Conservation (phyloP, 129 eudicot species). For the Solidago caesia region DNA sequence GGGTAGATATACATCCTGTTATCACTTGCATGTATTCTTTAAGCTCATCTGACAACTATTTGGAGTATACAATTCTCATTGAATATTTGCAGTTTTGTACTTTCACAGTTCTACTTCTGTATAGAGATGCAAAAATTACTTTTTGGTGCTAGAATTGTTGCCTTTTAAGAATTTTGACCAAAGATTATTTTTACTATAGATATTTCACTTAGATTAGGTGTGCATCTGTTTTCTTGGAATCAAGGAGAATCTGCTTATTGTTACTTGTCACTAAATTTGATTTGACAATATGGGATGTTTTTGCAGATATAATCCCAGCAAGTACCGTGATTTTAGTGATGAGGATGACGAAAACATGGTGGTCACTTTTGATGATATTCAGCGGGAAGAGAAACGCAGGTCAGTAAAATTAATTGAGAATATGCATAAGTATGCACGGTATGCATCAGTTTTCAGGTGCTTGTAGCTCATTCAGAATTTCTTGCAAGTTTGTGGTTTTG, state of each 20-base stretch:
- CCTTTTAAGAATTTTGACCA: no score
- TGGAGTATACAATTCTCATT: not conserved
- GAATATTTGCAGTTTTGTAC: not conserved
- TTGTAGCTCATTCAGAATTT: not conserved
- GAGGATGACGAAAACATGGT: constrained; percentile 85
- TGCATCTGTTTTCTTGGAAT: not conserved
- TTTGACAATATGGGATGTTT: not conserved
- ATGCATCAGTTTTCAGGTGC: not conserved
- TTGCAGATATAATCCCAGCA: constrained; percentile 64
- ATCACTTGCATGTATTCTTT: not conserved
- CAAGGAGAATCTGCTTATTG: not conserved
- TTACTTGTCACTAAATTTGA: not conserved
- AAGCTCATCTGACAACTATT: constrained; percentile 8
- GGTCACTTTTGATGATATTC: constrained; percentile 62
- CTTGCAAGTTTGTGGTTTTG: not conserved
- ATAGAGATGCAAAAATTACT: not conserved
- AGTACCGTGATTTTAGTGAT: constrained; percentile 39
- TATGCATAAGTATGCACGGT: not conserved
- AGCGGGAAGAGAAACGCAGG: constrained; percentile 78
- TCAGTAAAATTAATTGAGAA: constrained; percentile 29
- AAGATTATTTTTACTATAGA: no score
- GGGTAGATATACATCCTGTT: constrained; percentile 37
- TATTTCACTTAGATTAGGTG: not conserved
- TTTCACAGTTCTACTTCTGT: no score
- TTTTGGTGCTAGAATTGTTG: not conserved